Percentiles rank a stretch among this genome's conserved stretches.
phyloP scores from a whole-genome alignment of 2,329 filamentous ascomycete species.

The Botrytis paeoniae region DNA sequence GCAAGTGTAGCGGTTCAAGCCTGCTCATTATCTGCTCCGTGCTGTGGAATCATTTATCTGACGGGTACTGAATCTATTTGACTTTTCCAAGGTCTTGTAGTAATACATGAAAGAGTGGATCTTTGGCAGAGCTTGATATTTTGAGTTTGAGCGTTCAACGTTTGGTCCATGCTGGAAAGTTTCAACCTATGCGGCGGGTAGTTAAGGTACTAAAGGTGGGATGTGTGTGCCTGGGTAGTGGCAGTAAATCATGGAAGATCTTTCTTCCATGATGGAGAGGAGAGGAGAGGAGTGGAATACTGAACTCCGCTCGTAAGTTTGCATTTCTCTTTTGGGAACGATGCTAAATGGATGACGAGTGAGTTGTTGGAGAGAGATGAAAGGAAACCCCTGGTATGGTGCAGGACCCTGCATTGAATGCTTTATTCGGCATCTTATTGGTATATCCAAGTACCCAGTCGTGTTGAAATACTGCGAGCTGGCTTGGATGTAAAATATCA shows the following conservation, averaged over 20 bases:
- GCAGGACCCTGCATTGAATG: slow-evolving; percentile 10
- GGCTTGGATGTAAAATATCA: background rate
- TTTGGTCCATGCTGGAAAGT: background rate
- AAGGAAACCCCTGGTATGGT: slow-evolving; percentile 6
- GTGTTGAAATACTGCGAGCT: background rate
- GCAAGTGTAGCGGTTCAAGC: background rate
- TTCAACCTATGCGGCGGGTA: background rate
- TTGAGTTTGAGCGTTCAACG: background rate
- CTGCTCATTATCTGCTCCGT: background rate
- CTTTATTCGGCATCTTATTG: background rate
- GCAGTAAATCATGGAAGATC: background rate
- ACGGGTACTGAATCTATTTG: background rate
- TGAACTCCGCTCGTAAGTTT: background rate
- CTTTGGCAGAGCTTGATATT: background rate
- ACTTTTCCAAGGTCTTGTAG: background rate
- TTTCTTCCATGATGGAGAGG: background rate
- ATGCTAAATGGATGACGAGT: background rate
- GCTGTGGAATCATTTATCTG: background rate
- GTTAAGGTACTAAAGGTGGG: background rate
- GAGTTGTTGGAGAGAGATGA: background rate
- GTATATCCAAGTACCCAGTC: background rate
- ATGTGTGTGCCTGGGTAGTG: background rate
- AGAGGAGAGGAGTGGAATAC: background rate
- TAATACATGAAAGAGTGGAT: background rate
- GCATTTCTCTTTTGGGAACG: background rate